Evolutionary conservation across 441 rosid genomes (phyloP).

Genomic region (Erodium trifolium): DNA sequence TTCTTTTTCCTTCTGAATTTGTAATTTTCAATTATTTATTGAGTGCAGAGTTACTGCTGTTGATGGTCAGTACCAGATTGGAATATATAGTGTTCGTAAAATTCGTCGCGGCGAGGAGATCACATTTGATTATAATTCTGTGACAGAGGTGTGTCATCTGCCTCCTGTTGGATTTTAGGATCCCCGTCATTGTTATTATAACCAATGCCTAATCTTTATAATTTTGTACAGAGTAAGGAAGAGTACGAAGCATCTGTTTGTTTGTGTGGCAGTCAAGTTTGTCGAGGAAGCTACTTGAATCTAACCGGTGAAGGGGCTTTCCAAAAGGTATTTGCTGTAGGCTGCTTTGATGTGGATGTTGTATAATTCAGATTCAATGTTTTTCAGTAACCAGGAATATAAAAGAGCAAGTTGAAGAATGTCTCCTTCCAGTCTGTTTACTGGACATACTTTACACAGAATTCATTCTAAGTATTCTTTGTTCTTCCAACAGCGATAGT

Average conservation of each 20-base stretch:
- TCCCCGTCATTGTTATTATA: conserved; percentile 12
- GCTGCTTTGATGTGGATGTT: background rate
- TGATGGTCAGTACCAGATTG: conserved; percentile 96
- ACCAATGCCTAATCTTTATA: conserved; percentile 21
- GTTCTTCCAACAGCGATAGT: too few species aligned
- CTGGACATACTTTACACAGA: too few species aligned
- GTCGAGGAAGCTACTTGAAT: conserved; percentile 98
- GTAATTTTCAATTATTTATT: conserved; percentile 19
- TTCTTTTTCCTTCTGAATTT: conserved; percentile 6
- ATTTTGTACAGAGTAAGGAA: conserved; percentile 78
- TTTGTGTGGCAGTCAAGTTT: conserved; percentile 98
- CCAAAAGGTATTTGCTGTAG: conserved; percentile 52
- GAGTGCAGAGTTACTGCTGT: conserved; percentile 93
- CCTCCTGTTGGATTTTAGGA: conserved; percentile 13
- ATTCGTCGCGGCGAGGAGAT: conserved; percentile 93
- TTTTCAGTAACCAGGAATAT: too few species aligned
- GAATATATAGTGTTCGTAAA: conserved; percentile 72
- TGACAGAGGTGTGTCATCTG: conserved; percentile 72
- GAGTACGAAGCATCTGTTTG: conserved; percentile 99
- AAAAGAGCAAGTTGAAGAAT: too few species aligned
- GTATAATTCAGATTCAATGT: too few species aligned
- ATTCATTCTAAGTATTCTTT: too few species aligned
- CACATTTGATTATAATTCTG: conserved; percentile 96
- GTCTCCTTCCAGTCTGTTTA: too few species aligned
- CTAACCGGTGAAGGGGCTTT: conserved; percentile 99